Evolutionary conservation across 2,329 filamentous ascomycete genomes (phyloP).

Genomic region (Rutstroemia sp.): DNA sequence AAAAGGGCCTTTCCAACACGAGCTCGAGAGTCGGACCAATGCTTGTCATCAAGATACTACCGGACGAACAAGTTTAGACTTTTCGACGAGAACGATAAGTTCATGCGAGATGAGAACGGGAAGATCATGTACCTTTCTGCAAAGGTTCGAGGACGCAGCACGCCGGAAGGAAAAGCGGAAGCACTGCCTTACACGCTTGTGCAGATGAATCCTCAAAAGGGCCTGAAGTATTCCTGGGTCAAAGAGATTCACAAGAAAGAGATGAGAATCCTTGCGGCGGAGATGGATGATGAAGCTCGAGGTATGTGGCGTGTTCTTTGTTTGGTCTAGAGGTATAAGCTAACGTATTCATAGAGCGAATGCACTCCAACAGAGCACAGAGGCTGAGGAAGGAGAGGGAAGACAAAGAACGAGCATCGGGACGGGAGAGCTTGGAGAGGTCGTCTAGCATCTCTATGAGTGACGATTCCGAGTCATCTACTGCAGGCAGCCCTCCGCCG

Average conservation of each 20-base stretch:
- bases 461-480: neutral
- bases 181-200: constrained; percentile 10
- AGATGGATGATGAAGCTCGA: neutral
- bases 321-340: neutral
- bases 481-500: neutral
- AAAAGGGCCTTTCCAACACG: neutral
- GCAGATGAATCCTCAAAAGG: constrained; percentile 9
- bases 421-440: neutral
- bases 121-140: constrained; percentile 2
- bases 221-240: constrained; percentile 11
- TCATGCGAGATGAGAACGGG: constrained; percentile 6
- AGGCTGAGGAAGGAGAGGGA: neutral
- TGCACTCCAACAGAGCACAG: neutral
- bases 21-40: constrained; percentile 4
- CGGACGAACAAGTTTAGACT: constrained; percentile 8
- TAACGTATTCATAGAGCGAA: neutral
- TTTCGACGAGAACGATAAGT: neutral
- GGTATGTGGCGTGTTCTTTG: neutral
- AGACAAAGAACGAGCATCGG: neutral
- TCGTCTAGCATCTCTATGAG: neutral
- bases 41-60: constrained; percentile 13
- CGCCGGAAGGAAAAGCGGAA: constrained; percentile 2
- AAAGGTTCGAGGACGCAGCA: constrained; percentile 12
- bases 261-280: constrained; percentile 1
- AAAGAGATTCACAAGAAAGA: constrained; percentile 2